Percentiles rank a stretch among this genome's conserved stretches.
These are phyloP conservation scores for Clavispora asparagi DNA, from an alignment of 805 yeast genomes.

Conservation along the genomic window DNA sequence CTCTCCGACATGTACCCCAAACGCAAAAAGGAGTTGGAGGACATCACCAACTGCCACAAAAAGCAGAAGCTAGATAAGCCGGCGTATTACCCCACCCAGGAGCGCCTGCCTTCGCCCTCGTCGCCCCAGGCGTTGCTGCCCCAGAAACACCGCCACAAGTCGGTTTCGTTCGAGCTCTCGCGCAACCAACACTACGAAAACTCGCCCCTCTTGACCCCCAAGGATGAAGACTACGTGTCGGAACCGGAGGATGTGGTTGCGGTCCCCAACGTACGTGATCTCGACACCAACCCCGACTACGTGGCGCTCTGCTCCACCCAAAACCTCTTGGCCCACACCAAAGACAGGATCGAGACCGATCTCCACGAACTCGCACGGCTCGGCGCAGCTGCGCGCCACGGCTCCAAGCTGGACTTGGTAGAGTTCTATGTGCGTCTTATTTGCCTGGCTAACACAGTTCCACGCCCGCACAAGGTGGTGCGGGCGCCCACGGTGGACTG, in stretches of 20 bases:
- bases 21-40: constrained; percentile 35
- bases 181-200: constrained; percentile 22
- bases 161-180: constrained; percentile 24
- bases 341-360: constrained; percentile 22
- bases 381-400: constrained; percentile 8
- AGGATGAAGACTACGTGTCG: constrained; percentile 35
- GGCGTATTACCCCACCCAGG: constrained; percentile 14
- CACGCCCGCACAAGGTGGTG: constrained; percentile 28
- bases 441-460: constrained; percentile 24
- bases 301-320: constrained; percentile 29
- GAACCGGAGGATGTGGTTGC: constrained; percentile 12
- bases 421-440: constrained; percentile 31
- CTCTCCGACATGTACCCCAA: constrained; percentile 25
- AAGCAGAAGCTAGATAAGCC: constrained; percentile 17
- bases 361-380: constrained; percentile 27
- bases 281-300: constrained; percentile 32
- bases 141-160: constrained; percentile 18
- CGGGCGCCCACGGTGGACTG: constrained; percentile 33
- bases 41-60: constrained; percentile 30
- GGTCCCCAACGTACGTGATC: constrained; percentile 2
- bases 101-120: constrained; percentile 23
- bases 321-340: constrained; percentile 22
- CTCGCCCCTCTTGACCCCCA: constrained; percentile 38
- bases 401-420: constrained; percentile 23
- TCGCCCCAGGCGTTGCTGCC: constrained; percentile 19